A percentile compares a stretch with the other conserved stretches of the same genome.
These are phyloP conservation scores for Fraxinus baroniana DNA, from an alignment of 305 asterid species.

Conservation along the genomic window DNA sequence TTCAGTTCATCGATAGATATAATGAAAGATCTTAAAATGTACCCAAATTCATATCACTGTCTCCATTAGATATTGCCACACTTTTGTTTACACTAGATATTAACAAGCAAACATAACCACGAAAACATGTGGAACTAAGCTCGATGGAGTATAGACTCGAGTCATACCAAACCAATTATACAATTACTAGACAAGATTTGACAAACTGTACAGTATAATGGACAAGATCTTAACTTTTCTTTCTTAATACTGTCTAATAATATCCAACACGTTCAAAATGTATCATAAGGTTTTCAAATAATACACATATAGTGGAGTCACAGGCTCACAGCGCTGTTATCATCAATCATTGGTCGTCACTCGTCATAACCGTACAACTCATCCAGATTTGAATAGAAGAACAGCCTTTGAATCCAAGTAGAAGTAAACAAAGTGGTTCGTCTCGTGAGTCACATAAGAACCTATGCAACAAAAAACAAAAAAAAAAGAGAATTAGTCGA, in stretches of 20 bases:
- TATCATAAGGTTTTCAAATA: conserved; percentile 29
- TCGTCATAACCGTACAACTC: conserved; percentile 33
- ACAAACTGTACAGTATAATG: not conserved
- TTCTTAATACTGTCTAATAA: not conserved
- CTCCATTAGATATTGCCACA: not conserved
- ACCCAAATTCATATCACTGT: not conserved
- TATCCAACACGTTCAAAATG: conserved; percentile 23
- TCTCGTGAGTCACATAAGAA: conserved; percentile 98
- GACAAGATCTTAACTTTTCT: not conserved
- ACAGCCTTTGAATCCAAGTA: conserved; percentile 94
- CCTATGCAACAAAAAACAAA: conserved; percentile 40
- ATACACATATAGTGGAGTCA: conserved; percentile 48
- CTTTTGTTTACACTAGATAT: not conserved
- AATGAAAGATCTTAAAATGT: not conserved
- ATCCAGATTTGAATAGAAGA: conserved; percentile 95
- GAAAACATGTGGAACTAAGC: not conserved
- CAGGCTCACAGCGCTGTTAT: conserved; percentile 15
- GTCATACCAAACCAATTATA: not conserved
- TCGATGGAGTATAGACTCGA: not conserved
- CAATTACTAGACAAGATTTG: conserved; percentile 5
- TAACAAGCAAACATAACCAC: not conserved
- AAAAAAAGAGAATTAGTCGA: conserved; percentile 13
- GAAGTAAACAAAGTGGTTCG: conserved; percentile 98
- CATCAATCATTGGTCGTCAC: conserved; percentile 7
- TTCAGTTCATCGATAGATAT: not conserved